phyloP scores from a whole-genome alignment of 352 stramenopile species.

The Blastocystis hominis region DNA sequence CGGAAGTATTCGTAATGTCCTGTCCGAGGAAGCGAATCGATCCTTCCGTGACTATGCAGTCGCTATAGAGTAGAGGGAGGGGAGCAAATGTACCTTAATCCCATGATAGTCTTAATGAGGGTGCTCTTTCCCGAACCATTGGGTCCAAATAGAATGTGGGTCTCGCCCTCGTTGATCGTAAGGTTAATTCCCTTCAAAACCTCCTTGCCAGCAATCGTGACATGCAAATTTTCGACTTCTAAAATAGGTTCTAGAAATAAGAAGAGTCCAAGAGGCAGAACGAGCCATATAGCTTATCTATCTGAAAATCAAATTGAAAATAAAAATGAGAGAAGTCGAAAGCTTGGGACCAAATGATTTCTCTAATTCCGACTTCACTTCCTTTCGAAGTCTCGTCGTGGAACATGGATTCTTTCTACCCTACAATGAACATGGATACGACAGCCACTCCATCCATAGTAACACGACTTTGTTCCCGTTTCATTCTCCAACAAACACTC shows the following conservation, averaged over 20 bases:
- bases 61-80: background rate
- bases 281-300: background rate
- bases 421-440: no score
- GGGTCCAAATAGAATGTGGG: slow-evolving; percentile 54
- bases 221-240: slow-evolving; percentile 21
- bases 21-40: slow-evolving; percentile 43
- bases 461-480: no score
- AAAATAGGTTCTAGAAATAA: slow-evolving; percentile 33
- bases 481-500: background rate
- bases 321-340: background rate
- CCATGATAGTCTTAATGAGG: slow-evolving; percentile 56
- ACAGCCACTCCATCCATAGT: no score
- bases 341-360: no score
- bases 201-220: slow-evolving; percentile 44
- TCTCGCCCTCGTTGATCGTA: slow-evolving; percentile 18
- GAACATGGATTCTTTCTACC: no score
- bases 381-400: no score
- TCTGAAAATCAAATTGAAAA: background rate
- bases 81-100: background rate
- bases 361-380: no score
- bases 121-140: slow-evolving; percentile 58
- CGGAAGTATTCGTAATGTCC: slow-evolving; percentile 25
- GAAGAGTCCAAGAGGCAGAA: background rate
- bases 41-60: slow-evolving; percentile 52
- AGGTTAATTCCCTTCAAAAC: slow-evolving; percentile 48